Conservation (phyloP, 164 flowering plant genomes). For the Euptelea pleiosperma region DNA sequence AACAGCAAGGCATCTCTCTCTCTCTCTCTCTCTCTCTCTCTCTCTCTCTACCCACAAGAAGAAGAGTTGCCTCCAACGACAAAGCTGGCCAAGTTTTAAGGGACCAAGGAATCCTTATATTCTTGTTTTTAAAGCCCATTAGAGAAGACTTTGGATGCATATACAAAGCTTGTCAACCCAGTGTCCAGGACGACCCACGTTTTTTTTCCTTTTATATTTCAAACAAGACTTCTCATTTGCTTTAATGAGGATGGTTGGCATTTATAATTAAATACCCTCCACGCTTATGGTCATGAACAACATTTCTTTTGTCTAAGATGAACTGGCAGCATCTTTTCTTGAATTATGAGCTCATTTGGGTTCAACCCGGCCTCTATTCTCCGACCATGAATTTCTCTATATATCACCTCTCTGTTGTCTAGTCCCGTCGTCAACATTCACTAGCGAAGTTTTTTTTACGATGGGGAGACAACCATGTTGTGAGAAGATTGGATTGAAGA, state of each 20-base stretch:
- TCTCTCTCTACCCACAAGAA: too few relatives aligned
- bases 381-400: neutral
- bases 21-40: too few relatives aligned
- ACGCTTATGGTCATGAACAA: conserved; percentile 24
- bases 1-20: too few relatives aligned
- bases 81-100: conserved; percentile 51
- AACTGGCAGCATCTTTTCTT: conserved; percentile 59
- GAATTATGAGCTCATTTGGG: conserved; percentile 23
- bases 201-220: conserved; percentile 18
- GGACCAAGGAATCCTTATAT: conserved; percentile 30
- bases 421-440: conserved; percentile 1
- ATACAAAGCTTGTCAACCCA: conserved; percentile 31
- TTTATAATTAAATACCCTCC: neutral
- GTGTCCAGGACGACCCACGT: conserved; percentile 34
- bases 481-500: conserved; percentile 67
- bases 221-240: conserved; percentile 13
- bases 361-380: conserved; percentile 8
- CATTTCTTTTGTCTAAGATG: conserved; percentile 27
- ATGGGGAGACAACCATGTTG: conserved; percentile 88
- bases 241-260: conserved; percentile 12
- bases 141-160: conserved; percentile 24
- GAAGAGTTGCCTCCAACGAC: conserved; percentile 42
- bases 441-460: neutral
- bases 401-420: conserved; percentile 2
- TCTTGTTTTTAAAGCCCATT: conserved; percentile 1